Base-by-base conservation (phyloP, 768 basidiomycete species). In the Suillus occidentalis region DNA sequence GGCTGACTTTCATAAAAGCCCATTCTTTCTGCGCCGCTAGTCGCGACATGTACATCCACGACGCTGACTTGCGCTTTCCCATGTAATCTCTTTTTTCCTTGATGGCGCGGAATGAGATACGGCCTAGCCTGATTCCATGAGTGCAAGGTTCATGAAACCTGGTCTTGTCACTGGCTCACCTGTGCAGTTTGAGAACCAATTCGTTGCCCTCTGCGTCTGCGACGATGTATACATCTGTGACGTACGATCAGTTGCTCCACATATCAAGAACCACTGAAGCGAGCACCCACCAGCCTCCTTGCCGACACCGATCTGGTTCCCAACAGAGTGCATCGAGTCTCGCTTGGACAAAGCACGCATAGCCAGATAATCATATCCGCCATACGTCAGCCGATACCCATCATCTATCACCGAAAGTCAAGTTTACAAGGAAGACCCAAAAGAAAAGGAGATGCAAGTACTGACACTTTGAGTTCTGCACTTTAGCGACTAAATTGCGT, bases 1-100 rank as follows among this genome's bases (percentile, higher is more conserved):
- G 42, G 42, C 70, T 50, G 25, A 94, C 97, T 84, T 97, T 98
- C 94, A 99, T 97, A 76, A 99, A 99, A 1, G 94, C 94, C 86
- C 89, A 99, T 75, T 99, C 97, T 74, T 98, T 99, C 79, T 97
- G 91, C 10, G 97, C 97, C 20, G 96, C 91, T 55, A 99, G 79
- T 25, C 97, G 86, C 25, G 94, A 96, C 93, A 99, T 94, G 78
- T 98, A 99, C 95, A 99, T 97, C 97, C 97, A 99, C 20, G 94
- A 94, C 1, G 97, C 97, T 20, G 91, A 93, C 77, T 95, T 95
- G 49, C 97, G 86, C 76, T 95, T 97, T 28, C 96, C 94, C 63
- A 99, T 81, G 74, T 99, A 99, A 73, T 99, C 97, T 65, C 97
- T 84, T 73, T 99, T 99, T 71, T 90, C 85, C 78, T 99, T 99